Percentiles rank a stretch among this genome's conserved stretches.
phyloP scores from a whole-genome alignment of 2,329 filamentous ascomycete species.

The Scopulariopsis brevicaulis region DNA sequence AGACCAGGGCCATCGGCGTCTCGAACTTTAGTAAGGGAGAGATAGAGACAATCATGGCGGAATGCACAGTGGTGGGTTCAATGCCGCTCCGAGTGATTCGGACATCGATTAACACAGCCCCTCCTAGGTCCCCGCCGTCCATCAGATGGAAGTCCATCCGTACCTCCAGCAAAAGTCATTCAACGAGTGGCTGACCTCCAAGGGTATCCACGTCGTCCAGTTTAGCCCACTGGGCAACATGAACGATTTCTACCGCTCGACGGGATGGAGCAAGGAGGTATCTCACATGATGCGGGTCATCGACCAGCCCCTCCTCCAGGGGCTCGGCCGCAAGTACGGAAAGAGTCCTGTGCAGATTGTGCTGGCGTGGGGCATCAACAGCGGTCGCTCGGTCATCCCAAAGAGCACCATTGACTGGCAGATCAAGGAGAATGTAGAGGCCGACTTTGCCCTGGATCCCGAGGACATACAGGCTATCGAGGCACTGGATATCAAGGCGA shows the following conservation, averaged over 20 bases:
- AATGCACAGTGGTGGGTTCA: slow-evolving; percentile 15
- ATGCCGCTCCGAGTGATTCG: neutral
- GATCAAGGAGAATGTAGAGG: slow-evolving; percentile 38
- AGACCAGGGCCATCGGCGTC: slow-evolving; percentile 30
- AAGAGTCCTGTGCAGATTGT: slow-evolving; percentile 44
- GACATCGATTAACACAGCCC: neutral
- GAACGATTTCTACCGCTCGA: neutral
- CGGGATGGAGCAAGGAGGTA: neutral
- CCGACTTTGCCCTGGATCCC: slow-evolving; percentile 64
- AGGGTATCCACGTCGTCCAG: slow-evolving; percentile 21
- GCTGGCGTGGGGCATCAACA: slow-evolving; percentile 68
- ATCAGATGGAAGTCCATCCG: slow-evolving; percentile 21
- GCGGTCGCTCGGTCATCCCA: slow-evolving; percentile 74
- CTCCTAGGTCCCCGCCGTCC: neutral
- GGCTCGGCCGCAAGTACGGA: neutral
- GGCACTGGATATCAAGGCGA: neutral
- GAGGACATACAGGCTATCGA: slow-evolving; percentile 32
- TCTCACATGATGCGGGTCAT: neutral
- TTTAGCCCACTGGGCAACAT: slow-evolving; percentile 17
- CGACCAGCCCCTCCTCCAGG: neutral
- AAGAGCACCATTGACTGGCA: slow-evolving; percentile 67
- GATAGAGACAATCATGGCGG: slow-evolving; percentile 28
- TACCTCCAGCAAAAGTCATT: slow-evolving; percentile 22
- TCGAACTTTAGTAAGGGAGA: slow-evolving; percentile 44
- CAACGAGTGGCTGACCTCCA: slow-evolving; percentile 18